Base-by-base conservation (phyloP, 805 yeast species). In the Isabelozyma rhagii region DNA sequence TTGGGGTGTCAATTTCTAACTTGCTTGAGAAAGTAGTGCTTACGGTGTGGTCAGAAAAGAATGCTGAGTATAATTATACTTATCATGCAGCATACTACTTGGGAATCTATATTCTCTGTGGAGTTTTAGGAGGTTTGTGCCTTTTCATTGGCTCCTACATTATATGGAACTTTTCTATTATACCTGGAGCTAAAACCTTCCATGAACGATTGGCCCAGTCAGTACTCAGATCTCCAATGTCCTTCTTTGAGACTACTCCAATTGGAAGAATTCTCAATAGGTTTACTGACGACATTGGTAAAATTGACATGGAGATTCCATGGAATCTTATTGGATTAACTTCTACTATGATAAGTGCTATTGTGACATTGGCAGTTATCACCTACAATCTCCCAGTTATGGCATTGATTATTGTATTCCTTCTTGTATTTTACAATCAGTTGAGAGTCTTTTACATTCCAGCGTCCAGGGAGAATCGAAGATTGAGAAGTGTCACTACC, bases 161-260 rank as follows among this genome's bases (percentile, higher is more conserved):
- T 14, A 41, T 64, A 9, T 64, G 68, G 68, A 50, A 58, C 7
- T 60, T 48, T 48, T 56, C 63, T 50, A 59, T 62, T 4, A 54
- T 61, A 39, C 53, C 55, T 31, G 63, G 61, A 11, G 59, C 66
- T n/a, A 47, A 34, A 40, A 48, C 52, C 44, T 61, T 63, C 51
- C 69, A 64, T 41, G 63, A 62, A 27, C 54, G 49, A 13, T 57
- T 64, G 67, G 60, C 63, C 11, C 43, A 50, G 14, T 47, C 57
- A 2, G 60, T 64, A 1, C 52, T 64, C 47, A 53, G 64, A 43
- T 56, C 66, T 3, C 69, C 69, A 6, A 64, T 64, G 69, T 57
- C 66, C 3, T 64, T 63, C 48, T 64, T 64, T 42, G 69, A 64
- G 47, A 61, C 67, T 15, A 64, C 68, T 1, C 68, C 69, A 4